Percentiles rank a stretch among this genome's conserved stretches.
Evolutionary conservation across 2,329 filamentous ascomycete genomes (phyloP).

Genomic region (Gremmenia infestans): DNA sequence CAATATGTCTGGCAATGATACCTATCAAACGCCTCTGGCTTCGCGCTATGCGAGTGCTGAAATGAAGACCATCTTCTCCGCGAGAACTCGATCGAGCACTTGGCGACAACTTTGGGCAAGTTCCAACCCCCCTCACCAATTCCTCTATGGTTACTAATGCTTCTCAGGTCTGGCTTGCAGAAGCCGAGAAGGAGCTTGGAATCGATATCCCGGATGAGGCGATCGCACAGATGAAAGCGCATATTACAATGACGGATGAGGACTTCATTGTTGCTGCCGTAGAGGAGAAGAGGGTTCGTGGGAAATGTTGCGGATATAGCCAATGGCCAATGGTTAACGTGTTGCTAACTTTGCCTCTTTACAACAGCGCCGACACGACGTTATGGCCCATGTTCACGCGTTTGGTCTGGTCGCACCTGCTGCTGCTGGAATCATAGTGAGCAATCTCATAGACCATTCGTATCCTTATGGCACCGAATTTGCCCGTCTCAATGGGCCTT

Average conservation of each 20-base stretch:
- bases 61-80: conserved; percentile 77
- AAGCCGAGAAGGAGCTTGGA: conserved; percentile 76
- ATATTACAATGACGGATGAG: conserved; percentile 66
- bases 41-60: conserved; percentile 63
- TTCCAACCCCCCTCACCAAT: too few relatives aligned
- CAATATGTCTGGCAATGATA: conserved; percentile 37
- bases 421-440: conserved; percentile 77
- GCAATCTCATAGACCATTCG: too few relatives aligned
- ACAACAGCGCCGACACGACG: conserved; percentile 52
- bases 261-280: conserved; percentile 69
- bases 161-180: conserved; percentile 72
- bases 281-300: conserved; percentile 59
- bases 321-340: too few relatives aligned
- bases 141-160: neutral
- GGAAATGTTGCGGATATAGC: neutral
- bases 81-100: conserved; percentile 66
- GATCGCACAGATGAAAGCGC: conserved; percentile 66
- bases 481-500: too few relatives aligned
- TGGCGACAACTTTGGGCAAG: conserved; percentile 63
- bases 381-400: conserved; percentile 55
- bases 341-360: neutral
- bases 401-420: conserved; percentile 68
- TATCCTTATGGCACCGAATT: too few relatives aligned
- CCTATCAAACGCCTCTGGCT: conserved; percentile 64
- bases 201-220: conserved; percentile 70